Base-by-base conservation (phyloP, 768 basidiomycete species). In the Boletus sp. region DNA sequence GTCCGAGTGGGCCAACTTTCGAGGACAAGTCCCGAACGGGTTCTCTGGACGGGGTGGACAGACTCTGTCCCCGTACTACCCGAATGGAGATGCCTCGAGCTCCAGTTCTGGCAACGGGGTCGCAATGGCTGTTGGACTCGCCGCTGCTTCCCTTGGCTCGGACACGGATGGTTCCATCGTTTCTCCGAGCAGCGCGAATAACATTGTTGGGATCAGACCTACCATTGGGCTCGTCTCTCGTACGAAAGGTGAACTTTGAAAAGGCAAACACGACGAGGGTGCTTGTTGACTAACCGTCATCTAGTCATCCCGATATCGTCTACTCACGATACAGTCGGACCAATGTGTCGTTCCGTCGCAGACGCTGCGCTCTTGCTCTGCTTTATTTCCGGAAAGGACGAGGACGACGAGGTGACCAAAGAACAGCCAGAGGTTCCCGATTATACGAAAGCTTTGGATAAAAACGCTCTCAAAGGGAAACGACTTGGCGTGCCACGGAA, bases 301-400 rank as follows among this genome's bases (percentile, higher is more conserved):
- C 7, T 54, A 83, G 84, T 85, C 17, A 72, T 85, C 15, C 84
- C 85, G 1, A 81, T 83, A 20, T 84, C 82, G 1, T 70, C 67
- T 11, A 76, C 83, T 58, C 83, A 85, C 65, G 85, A 85, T 63
- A 81, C 84, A 4, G 73, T 81, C 4, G 85, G 85, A 0, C 83
- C 85, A 0, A 78, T 86, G 66, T 74, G 80, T 5, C 77, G 84
- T 11, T 79, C 80, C 2, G 61, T 85, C 18, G 68, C 79, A 2
- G 85, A 86, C 53, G 82, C 82, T 0, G 83, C 83, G 0, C 75
- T 80, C 30, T 74, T 86, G 1, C 73, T 85, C 8, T 74, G 76
- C 11, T 63, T 78, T 37, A 84, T 86, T 32, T 78, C 83, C 5
- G 84, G 83, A 7, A 73, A 67, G 47, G 84, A 84, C 54, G 73